phyloP scores from a whole-genome alignment of 768 basidiomycete genomes.

The Tremella mesenterica region DNA sequence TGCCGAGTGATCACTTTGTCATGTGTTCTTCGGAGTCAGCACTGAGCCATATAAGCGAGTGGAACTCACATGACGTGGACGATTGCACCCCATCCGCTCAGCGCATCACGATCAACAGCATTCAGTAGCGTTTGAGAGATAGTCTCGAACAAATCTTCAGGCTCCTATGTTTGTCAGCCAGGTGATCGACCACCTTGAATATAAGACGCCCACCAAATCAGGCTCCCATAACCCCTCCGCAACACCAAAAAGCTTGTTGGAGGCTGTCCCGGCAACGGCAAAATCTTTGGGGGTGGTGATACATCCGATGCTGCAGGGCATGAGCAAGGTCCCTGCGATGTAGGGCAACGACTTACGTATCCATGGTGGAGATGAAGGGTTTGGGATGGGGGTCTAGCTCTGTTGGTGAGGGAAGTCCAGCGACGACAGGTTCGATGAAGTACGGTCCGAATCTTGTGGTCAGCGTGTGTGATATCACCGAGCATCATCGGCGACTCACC shows the following conservation, averaged over 20 bases:
- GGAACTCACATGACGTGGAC: conserved; percentile 84
- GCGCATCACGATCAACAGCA: conserved; percentile 90
- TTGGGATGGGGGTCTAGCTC: conserved; percentile 54
- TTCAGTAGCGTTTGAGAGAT: conserved; percentile 93
- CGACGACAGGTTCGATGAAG: conserved; percentile 93
- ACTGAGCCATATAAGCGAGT: not conserved
- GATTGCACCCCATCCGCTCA: conserved; percentile 90
- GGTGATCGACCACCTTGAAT: too few species aligned
- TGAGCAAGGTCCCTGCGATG: too few species aligned
- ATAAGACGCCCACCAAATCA: conserved; percentile 54
- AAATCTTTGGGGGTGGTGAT: conserved; percentile 60
- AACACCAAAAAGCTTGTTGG: conserved; percentile 85
- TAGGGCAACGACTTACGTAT: conserved; percentile 45
- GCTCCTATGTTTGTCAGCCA: conserved; percentile 49
- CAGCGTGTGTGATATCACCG: conserved; percentile 3
- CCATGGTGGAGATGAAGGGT: conserved; percentile 91
- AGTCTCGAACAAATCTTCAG: conserved; percentile 96
- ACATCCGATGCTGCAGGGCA: conserved; percentile 43
- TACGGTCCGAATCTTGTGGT: conserved; percentile 71
- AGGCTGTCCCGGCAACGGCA: conserved; percentile 88
- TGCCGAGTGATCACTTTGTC: conserved; percentile 68
- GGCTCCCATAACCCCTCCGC: conserved; percentile 99
- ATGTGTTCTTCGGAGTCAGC: conserved; percentile 44
- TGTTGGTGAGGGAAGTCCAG: conserved; percentile 55
- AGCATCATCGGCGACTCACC: conserved; percentile 43